Evolutionary conservation across 169 alveolate genomes (phyloP).

Genomic region (Perkinsus chesapeaki): DNA sequence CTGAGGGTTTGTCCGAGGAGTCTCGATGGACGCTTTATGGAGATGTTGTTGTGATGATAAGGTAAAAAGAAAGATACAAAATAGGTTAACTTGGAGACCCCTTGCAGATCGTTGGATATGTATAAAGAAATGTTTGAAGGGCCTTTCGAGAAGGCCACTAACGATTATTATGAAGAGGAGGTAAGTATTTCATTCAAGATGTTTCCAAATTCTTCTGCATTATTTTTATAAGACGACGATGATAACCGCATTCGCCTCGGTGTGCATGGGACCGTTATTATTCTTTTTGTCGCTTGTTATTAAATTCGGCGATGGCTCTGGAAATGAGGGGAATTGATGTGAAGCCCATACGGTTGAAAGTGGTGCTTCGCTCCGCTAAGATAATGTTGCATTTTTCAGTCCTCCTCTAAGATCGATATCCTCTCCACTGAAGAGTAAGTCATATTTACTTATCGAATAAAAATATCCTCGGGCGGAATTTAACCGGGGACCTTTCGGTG

Average conservation of each 20-base stretch:
- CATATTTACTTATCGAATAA: neutral
- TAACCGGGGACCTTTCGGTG: neutral
- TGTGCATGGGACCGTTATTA: too few species aligned
- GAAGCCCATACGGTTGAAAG: neutral
- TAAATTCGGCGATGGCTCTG: too few species aligned
- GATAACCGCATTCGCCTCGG: too few species aligned
- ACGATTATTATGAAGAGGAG: neutral
- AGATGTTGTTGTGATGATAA: neutral
- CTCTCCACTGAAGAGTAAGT: neutral
- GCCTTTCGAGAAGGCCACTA: neutral
- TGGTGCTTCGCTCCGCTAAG: neutral
- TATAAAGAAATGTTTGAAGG: neutral
- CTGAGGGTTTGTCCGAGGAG: neutral
- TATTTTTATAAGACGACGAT: too few species aligned
- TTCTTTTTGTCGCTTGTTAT: too few species aligned
- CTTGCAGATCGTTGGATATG: neutral
- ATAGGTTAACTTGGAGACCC: neutral
- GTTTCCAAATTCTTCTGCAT: too few species aligned
- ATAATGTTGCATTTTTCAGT: neutral
- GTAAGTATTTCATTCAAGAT: neutral
- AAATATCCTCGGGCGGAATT: neutral
- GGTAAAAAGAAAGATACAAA: too few species aligned
- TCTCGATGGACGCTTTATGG: neutral
- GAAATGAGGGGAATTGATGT: too few species aligned
- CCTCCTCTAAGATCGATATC: neutral